Percentiles rank a stretch among this genome's conserved stretches.
phyloP scores from a whole-genome alignment of 192 early-diverging fungal genomes.

The Lobulomyces angularis region DNA sequence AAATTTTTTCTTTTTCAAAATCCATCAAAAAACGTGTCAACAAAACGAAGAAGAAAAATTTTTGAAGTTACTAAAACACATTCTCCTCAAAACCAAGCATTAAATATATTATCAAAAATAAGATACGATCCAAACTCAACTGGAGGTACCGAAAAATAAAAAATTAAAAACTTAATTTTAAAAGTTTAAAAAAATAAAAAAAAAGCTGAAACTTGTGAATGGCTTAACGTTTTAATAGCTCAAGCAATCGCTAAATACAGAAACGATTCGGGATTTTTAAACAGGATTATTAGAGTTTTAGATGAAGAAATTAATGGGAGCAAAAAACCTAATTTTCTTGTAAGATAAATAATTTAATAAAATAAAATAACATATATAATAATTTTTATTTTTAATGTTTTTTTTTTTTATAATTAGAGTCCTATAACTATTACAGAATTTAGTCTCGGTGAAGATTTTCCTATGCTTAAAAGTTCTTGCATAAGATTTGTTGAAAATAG shows the following conservation, averaged over 20 bases:
- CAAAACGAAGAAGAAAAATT: conserved; percentile 4
- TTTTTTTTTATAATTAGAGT: conserved; percentile 17
- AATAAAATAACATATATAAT: background rate
- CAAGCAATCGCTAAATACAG: conserved; percentile 64
- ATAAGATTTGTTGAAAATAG: conserved; percentile 26
- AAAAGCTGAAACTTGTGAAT: conserved; percentile 64
- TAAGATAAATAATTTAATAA: conserved; percentile 17
- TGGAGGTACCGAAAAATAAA: too few relatives aligned
- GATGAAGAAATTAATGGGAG: conserved; percentile 59
- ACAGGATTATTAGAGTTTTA: conserved; percentile 47
- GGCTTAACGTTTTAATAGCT: conserved; percentile 71
- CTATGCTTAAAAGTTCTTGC: conserved; percentile 21
- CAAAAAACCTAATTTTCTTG: conserved; percentile 57
- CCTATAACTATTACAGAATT: conserved; percentile 46
- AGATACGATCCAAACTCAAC: too few relatives aligned
- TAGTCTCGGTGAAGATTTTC: conserved; percentile 45
- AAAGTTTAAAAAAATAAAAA: too few relatives aligned
- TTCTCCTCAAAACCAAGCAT: conserved; percentile 30
- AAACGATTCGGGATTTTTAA: conserved; percentile 54
- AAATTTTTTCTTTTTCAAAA: conserved; percentile 37
- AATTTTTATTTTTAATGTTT: conserved; percentile 1
- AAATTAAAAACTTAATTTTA: too few relatives aligned
- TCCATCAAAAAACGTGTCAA: background rate
- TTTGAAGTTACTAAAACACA: conserved; percentile 10
- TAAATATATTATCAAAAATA: conserved; percentile 23